Evolutionary conservation across 1,284 basidiomycete species (phyloP).

Genomic region (Ganoderma sinense): DNA sequence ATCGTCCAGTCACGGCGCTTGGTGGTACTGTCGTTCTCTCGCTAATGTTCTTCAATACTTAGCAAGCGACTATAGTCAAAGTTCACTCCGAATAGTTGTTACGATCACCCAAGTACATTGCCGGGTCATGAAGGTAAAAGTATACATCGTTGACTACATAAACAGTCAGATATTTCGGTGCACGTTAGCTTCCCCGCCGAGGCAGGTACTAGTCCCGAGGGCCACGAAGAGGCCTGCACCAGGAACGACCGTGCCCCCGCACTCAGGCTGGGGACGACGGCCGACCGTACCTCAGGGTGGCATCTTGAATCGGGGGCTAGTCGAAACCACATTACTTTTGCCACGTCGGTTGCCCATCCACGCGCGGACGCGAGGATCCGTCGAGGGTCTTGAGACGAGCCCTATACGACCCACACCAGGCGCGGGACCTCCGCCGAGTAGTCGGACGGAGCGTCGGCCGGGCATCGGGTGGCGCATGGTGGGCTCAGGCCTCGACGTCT

Average conservation of each 20-base stretch:
- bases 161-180: slow-evolving; percentile 8
- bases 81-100: not conserved
- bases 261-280: too few relatives aligned
- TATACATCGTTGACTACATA: too few relatives aligned
- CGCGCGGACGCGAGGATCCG: not conserved
- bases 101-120: not conserved
- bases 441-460: too few relatives aligned
- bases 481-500: not conserved
- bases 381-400: not conserved
- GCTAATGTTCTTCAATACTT: too few relatives aligned
- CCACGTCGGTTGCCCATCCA: not conserved
- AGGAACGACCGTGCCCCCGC: too few relatives aligned
- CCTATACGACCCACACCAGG: too few relatives aligned
- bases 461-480: too few relatives aligned
- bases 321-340: slow-evolving; percentile 12
- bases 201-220: slow-evolving; percentile 22
- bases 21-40: too few relatives aligned
- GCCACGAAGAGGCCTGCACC: too few relatives aligned
- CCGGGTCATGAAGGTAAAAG: not conserved
- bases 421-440: too few relatives aligned
- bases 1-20: too few relatives aligned
- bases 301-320: slow-evolving; percentile 16
- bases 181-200: slow-evolving; percentile 22
- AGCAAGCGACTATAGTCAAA: too few relatives aligned
- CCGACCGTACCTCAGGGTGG: slow-evolving; percentile 8